These are phyloP conservation scores for Arthrinium phaeospermum DNA, from an alignment of 2,329 filamentous ascomycete genomes.

Conservation along the genomic window DNA sequence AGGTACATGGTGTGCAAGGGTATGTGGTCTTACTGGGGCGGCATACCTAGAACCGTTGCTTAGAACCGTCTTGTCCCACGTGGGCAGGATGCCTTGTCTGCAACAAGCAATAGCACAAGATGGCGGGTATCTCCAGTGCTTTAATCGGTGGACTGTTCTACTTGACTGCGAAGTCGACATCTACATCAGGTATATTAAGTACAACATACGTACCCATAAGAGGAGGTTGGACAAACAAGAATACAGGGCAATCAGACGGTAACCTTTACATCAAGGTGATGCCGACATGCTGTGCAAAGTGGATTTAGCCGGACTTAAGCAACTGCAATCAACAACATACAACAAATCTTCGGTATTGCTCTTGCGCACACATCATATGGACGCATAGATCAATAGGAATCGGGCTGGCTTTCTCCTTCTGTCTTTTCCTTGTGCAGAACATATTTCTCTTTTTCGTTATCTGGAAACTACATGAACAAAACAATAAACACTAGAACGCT, in stretches of 20 bases:
- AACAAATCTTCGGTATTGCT: too few relatives aligned
- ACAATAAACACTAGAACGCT: too few relatives aligned
- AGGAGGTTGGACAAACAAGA: not conserved
- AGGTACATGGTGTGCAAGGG: not conserved
- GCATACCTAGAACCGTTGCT: not conserved
- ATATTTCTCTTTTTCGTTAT: too few relatives aligned
- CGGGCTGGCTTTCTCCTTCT: too few relatives aligned
- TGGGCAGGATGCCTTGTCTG: not conserved
- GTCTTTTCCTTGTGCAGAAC: too few relatives aligned
- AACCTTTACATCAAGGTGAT: not conserved
- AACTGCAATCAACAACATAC: not conserved
- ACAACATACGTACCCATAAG: too few relatives aligned
- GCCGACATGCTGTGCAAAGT: not conserved
- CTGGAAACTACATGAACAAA: too few relatives aligned
- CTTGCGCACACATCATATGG: too few relatives aligned
- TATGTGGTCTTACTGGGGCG: not conserved
- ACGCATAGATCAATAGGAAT: too few relatives aligned
- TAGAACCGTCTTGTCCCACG: not conserved
- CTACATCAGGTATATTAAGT: not conserved
- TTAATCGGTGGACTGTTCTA: not conserved
- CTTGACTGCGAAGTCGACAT: not conserved
- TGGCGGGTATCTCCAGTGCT: not conserved
- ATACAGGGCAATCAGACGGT: not conserved
- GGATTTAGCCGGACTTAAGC: constrained; percentile 8
- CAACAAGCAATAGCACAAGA: not conserved